Percentiles rank a stretch among this genome's conserved stretches.
Evolutionary conservation across 805 yeast species (phyloP).

Genomic region (Novakomyces olei): DNA sequence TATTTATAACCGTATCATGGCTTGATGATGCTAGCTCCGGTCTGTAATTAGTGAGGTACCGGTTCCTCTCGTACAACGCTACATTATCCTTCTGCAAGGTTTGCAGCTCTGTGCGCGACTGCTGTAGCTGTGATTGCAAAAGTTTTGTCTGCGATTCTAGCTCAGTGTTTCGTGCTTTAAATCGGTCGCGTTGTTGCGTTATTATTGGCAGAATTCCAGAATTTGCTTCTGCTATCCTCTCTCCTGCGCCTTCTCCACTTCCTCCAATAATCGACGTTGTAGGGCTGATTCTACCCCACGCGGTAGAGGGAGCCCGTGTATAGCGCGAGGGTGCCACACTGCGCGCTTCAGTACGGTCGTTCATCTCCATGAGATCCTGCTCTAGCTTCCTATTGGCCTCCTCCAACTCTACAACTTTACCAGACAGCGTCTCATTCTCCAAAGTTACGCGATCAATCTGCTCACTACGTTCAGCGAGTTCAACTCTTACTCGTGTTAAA

Average conservation of each 20-base stretch:
- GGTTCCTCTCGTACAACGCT: conserved; percentile 50
- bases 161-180: conserved; percentile 60
- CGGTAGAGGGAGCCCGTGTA: conserved; percentile 2
- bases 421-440: conserved; percentile 16
- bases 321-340: conserved; percentile 3
- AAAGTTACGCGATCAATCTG: conserved; percentile 22
- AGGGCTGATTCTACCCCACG: conserved; percentile 19
- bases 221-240: conserved; percentile 4
- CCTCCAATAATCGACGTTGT: conserved; percentile 17
- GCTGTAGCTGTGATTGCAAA: conserved; percentile 29
- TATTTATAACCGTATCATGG: conserved; percentile 8
- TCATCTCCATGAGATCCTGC: conserved; percentile 37
- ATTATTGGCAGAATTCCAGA: conserved; percentile 55
- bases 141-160: conserved; percentile 61
- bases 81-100: conserved; percentile 50
- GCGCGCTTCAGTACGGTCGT: background rate
- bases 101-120: conserved; percentile 43
- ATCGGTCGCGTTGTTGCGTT: conserved; percentile 86
- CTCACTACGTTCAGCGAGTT: conserved; percentile 26
- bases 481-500: conserved; percentile 40
- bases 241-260: conserved; percentile 7
- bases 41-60: conserved; percentile 14
- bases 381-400: conserved; percentile 43
- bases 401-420: conserved; percentile 23
- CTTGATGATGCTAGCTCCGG: conserved; percentile 7